phyloP scores from a whole-genome alignment of 1,284 basidiomycete species.

The Puccinia triticina region DNA sequence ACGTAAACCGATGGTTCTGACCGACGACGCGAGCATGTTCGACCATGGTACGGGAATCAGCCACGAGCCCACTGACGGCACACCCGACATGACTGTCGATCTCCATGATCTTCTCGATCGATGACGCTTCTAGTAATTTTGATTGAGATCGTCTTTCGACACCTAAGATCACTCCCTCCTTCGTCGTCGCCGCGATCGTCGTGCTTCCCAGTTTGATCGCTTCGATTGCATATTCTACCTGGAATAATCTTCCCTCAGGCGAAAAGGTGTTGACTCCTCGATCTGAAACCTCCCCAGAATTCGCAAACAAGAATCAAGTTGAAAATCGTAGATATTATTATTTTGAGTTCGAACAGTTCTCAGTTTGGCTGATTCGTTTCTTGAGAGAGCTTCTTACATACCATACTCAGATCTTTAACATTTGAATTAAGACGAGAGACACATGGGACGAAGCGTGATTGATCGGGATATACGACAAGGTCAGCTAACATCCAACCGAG shows the following conservation, averaged over 20 bases:
- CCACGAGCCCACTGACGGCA: constrained; percentile 96
- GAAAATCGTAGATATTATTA: background rate
- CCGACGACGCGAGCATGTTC: constrained; percentile 98
- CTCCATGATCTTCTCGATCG: constrained; percentile 99
- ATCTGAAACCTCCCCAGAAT: constrained; percentile 65
- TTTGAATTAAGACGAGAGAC: background rate
- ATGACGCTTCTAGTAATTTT: constrained; percentile 87
- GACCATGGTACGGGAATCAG: constrained; percentile 98
- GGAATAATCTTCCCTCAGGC: constrained; percentile 90
- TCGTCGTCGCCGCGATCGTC: constrained; percentile 75
- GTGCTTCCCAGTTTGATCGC: constrained; percentile 99
- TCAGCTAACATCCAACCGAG: background rate
- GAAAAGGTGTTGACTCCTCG: constrained; percentile 99
- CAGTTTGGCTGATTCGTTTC: background rate
- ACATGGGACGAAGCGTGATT: background rate
- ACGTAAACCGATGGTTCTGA: constrained; percentile 95
- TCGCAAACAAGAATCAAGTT: background rate
- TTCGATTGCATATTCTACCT: constrained; percentile 99
- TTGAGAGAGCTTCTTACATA: background rate
- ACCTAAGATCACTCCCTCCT: constrained; percentile 85
- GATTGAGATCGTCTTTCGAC: constrained; percentile 99
- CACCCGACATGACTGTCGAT: constrained; percentile 95
- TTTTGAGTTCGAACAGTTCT: background rate
- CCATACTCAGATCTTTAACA: constrained; percentile 34
- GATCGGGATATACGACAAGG: background rate